These are phyloP conservation scores for Stemphylium lycopersici DNA, from an alignment of 2,329 filamentous ascomycete species.

Conservation along the genomic window DNA sequence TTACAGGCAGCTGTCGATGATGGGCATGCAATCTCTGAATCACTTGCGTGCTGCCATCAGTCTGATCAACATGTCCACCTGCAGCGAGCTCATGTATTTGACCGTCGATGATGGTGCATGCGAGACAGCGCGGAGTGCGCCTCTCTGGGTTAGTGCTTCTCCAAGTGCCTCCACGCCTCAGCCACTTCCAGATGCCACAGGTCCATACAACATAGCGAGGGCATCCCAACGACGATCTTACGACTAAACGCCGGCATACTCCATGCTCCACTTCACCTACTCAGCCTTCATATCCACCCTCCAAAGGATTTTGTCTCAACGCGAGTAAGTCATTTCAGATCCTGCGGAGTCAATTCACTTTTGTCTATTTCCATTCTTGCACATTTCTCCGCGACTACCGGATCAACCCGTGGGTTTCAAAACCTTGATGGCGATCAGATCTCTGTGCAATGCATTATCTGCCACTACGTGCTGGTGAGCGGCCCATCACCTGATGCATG, in stretches of 20 bases:
- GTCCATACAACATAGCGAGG: not conserved
- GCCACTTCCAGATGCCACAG: not conserved
- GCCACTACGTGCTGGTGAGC: not conserved
- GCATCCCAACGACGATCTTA: not conserved
- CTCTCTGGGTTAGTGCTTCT: not conserved
- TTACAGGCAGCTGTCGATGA: not conserved
- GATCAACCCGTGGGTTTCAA: not conserved
- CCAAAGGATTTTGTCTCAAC: too few species aligned
- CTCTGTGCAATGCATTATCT: not conserved
- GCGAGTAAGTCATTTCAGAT: not conserved
- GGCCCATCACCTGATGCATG: not conserved
- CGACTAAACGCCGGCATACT: not conserved
- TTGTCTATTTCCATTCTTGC: not conserved
- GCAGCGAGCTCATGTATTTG: not conserved
- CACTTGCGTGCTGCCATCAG: not conserved
- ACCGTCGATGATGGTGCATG: not conserved
- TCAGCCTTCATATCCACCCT: too few species aligned
- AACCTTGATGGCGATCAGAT: too few species aligned
- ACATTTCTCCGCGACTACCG: not conserved
- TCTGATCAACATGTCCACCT: not conserved
- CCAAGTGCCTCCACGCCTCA: not conserved
- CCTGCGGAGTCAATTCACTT: not conserved
- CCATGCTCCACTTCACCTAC: not conserved
- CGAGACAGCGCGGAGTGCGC: not conserved
- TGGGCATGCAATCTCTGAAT: not conserved